phyloP scores from a whole-genome alignment of 164 flowering plant genomes.

The Vitis rotundifolia region DNA sequence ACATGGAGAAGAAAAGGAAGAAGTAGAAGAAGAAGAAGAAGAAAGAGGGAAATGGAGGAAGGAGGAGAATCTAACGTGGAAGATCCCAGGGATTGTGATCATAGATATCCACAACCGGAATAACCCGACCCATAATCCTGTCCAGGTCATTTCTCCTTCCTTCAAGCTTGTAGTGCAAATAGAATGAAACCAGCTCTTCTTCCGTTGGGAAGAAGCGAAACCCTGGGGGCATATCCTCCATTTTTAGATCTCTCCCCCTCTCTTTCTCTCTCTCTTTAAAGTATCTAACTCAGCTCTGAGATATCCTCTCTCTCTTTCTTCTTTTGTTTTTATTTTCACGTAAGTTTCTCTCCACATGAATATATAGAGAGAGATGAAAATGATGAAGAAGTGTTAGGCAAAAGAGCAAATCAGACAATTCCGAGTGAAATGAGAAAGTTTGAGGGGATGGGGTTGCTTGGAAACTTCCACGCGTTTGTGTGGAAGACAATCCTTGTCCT shows the following conservation, averaged over 20 bases:
- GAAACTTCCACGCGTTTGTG: constrained; percentile 20
- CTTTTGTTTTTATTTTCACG: too few relatives aligned
- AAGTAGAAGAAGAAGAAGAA: neutral
- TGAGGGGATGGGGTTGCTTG: neutral
- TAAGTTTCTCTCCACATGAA: too few relatives aligned
- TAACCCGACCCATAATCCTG: constrained; percentile 37
- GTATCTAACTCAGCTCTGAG: too few relatives aligned
- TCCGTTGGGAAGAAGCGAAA: constrained; percentile 72
- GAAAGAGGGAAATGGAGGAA: neutral
- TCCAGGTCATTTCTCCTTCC: constrained; percentile 23
- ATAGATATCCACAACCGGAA: constrained; percentile 46
- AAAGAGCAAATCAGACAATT: neutral
- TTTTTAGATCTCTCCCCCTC: constrained; percentile 1
- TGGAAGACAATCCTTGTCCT: neutral
- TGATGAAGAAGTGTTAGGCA: neutral
- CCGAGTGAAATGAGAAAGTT: neutral
- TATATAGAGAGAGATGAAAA: too few relatives aligned
- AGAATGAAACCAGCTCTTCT: constrained; percentile 56
- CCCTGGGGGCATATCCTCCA: constrained; percentile 38
- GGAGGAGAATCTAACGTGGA: constrained; percentile 33
- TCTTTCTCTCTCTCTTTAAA: too few relatives aligned
- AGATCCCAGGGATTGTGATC: constrained; percentile 52
- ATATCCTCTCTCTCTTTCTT: too few relatives aligned
- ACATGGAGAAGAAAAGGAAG: too few relatives aligned
- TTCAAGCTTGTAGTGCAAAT: constrained; percentile 46